Evolutionary conservation across 805 yeast species (phyloP).

Genomic region (Danielozyma ontarioensis): DNA sequence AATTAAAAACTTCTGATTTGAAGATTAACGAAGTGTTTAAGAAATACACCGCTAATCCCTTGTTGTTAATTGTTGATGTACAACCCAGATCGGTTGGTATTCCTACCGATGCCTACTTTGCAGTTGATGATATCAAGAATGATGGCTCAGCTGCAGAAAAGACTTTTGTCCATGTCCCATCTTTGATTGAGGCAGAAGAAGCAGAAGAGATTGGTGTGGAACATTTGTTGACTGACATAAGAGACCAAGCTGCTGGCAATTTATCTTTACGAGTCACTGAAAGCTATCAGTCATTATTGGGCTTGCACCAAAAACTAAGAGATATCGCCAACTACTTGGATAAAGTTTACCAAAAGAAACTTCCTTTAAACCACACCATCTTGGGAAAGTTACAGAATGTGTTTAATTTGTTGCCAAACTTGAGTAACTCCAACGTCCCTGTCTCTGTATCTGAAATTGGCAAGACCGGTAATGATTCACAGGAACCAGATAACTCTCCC

Average conservation of each 20-base stretch:
- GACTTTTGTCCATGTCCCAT: slow-evolving; percentile 90
- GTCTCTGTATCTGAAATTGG: slow-evolving; percentile 4
- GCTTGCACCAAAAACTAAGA: slow-evolving; percentile 70
- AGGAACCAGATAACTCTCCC: slow-evolving; percentile 18
- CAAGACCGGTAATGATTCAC: slow-evolving; percentile 6
- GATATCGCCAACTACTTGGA: slow-evolving; percentile 76
- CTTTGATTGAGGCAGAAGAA: slow-evolving; percentile 92
- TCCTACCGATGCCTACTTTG: slow-evolving; percentile 92
- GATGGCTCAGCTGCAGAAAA: slow-evolving; percentile 92
- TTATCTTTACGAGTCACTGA: slow-evolving; percentile 82
- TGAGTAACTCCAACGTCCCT: slow-evolving; percentile 28
- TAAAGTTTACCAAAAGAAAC: slow-evolving; percentile 60
- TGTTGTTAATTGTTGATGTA: slow-evolving; percentile 87
- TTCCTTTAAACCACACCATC: slow-evolving; percentile 87
- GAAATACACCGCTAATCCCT: slow-evolving; percentile 73
- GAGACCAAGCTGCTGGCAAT: slow-evolving; percentile 95
- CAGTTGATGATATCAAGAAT: slow-evolving; percentile 91
- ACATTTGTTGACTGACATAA: slow-evolving; percentile 86
- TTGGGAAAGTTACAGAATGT: slow-evolving; percentile 92
- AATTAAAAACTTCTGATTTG: slow-evolving; percentile 79
- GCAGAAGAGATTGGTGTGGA: slow-evolving; percentile 99
- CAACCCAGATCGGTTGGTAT: slow-evolving; percentile 80
- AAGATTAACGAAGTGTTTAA: slow-evolving; percentile 87
- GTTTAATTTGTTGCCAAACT: slow-evolving; percentile 86
- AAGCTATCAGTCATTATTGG: slow-evolving; percentile 83